Percentiles rank a stretch among this genome's conserved stretches.
Evolutionary conservation across 805 yeast species (phyloP).

Genomic region (Myxozyma vanderwaltii): DNA sequence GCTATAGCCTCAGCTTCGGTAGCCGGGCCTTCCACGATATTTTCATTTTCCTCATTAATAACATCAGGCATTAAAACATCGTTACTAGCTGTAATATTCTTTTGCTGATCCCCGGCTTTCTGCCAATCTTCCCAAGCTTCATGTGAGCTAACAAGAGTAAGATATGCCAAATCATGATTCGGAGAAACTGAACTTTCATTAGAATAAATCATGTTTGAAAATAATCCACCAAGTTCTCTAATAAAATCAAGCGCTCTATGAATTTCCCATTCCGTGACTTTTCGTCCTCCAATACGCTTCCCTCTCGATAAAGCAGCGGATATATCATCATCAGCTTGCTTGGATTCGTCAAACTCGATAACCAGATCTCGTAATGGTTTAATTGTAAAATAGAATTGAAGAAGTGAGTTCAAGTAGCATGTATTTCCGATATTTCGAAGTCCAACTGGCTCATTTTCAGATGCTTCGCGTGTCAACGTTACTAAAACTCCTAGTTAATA

Average conservation of each 20-base stretch:
- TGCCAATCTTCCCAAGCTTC: conserved; percentile 29
- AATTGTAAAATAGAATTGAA: conserved; percentile 87
- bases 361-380: conserved; percentile 74
- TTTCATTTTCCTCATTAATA: conserved; percentile 8
- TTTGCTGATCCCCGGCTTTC: not conserved
- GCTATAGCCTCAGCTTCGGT: not conserved
- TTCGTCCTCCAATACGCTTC: conserved; percentile 86
- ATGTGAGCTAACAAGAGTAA: conserved; percentile 71
- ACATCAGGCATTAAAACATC: not conserved
- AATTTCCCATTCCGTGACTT: conserved; percentile 75
- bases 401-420: conserved; percentile 85
- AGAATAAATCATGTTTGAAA: conserved; percentile 67
- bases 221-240: conserved; percentile 68
- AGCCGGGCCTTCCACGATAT: conserved; percentile 49
- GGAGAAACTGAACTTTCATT: conserved; percentile 72
- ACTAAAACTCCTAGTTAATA: not conserved
- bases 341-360: conserved; percentile 46
- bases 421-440: conserved; percentile 94
- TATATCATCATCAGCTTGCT: conserved; percentile 21
- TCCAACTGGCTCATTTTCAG: conserved; percentile 72
- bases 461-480: conserved; percentile 38
- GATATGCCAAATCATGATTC: conserved; percentile 76
- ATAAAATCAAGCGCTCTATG: conserved; percentile 81
- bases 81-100: not conserved
- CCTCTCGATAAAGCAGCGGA: conserved; percentile 27